Evolutionary conservation across 2,329 filamentous ascomycete genomes (phyloP), one percentile per base, ranked within the genome.

Genomic region (Penicillium sp.): DNA sequence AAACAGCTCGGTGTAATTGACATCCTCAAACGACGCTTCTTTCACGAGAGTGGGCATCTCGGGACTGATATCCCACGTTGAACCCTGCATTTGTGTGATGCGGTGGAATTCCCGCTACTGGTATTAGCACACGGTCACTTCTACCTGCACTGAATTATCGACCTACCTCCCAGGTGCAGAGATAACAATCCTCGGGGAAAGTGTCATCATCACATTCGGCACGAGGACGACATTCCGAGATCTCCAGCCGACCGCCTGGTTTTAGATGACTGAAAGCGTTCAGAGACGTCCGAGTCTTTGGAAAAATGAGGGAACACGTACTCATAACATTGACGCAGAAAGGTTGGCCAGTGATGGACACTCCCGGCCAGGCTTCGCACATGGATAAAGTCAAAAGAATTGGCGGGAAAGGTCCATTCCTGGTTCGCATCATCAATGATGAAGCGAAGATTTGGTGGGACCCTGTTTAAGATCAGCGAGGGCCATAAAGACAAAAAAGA

Each of bases 351-450:
- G 35, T 55, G 41, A 5, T 41, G 42, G 14, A 59, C 32, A 33
- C 45, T 43, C 4, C 45, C 49, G 3, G 43, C 39, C 3, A 59
- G 35, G 16, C 50, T 35, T 29, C 58, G 53, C 11, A 46, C 44
- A 33, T 60, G 55, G 28, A 61, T 58, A 29, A 55, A 59, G 28
- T 61, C 58, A 35, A 59, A 61, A 2, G 48, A 46, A 1, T 55
- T 40, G 6, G 37, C 18, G 6, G 37, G 30, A 22, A 45, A 54
- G 5, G 37, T 47, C 58, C 59, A 62, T 1, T 50, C 50, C 14
- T 47, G 33, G 22, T 55, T 52, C 14, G 48, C 41, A 30, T 62
- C 59, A 25, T 60, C 55, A 12, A 62, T 49, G 11, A 58, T 48
- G 30, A 62, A 61, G 11, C 44, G 31, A 10, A 52, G 45, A 37